Percentiles rank a stretch among this genome's conserved stretches.
phyloP scores from a whole-genome alignment of 139 green algal genomes.

The Raphidocelis subcapitata region DNA sequence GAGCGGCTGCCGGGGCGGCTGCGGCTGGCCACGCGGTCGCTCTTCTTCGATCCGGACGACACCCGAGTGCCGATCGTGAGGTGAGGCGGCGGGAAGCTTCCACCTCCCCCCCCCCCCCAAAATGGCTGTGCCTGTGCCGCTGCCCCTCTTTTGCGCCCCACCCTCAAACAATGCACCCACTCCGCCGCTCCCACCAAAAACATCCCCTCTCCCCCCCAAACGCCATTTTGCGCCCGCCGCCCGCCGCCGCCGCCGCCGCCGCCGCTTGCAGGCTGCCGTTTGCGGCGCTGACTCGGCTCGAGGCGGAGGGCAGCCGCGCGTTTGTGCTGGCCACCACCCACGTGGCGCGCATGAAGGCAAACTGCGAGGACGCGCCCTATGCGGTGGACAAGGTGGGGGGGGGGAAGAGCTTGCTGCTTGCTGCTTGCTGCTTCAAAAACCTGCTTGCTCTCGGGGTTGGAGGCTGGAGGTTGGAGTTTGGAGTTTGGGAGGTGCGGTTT shows the following conservation, averaged over 20 bases:
- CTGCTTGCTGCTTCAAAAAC: not conserved
- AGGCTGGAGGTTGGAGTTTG: too few species aligned
- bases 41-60: constrained; percentile 91
- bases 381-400: not conserved
- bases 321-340: constrained; percentile 24
- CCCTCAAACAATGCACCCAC: too few species aligned
- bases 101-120: too few species aligned
- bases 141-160: too few species aligned
- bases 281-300: constrained; percentile 12
- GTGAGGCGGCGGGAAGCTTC: too few species aligned
- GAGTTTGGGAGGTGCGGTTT: too few species aligned
- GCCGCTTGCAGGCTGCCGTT: constrained; percentile 24
- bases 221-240: too few species aligned
- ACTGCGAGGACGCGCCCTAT: constrained; percentile 35
- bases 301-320: constrained; percentile 4
- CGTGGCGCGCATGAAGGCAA: constrained; percentile 69
- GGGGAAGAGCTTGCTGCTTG: not conserved
- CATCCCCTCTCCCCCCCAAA: too few species aligned
- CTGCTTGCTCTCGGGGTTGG: too few species aligned
- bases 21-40: constrained; percentile 72
- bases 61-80: constrained; percentile 74
- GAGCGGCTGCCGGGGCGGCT: constrained; percentile 66
- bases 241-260: not conserved
- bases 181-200: too few species aligned
- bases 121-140: too few species aligned